Evolutionary conservation across 2,329 filamentous ascomycete genomes (phyloP), one percentile per base, ranked within the genome.

Genomic region (Capronia americana): DNA sequence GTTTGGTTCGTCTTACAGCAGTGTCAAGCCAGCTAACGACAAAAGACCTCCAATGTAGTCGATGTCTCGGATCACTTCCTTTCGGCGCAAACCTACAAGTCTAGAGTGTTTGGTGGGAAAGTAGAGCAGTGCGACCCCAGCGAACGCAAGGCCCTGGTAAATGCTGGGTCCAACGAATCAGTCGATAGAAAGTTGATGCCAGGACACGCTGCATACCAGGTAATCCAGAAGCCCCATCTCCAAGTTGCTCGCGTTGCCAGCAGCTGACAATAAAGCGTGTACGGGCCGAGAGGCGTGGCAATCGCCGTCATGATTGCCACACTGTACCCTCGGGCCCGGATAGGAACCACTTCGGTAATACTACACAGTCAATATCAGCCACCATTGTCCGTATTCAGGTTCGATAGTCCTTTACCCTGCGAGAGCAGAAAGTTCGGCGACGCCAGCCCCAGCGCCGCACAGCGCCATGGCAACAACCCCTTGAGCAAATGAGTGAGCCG

Each of bases 321-420:
- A 32, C 34, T 58, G 24, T 50, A 20, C n/a, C 61, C 61, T 46
- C 61, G 34, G 17, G 46, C 14, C 17, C 51, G 58, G 30, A 64
- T 54, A 4, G 61, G 61, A 23, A 64, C 61, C 6, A 64, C 38
- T 41, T 64, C 61, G 17, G 34, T 58, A 44, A 54, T 48, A 24
- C 60, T 54, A 44, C n/a, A n/a, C n/a, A n/a, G n/a, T n/a, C n/a
- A n/a, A n/a, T n/a, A n/a, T n/a, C n/a, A n/a, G n/a, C n/a, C n/a
- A n/a, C n/a, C n/a, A n/a, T n/a, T n/a, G n/a, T n/a, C n/a, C n/a
- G n/a, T n/a, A n/a, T n/a, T n/a, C n/a, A n/a, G n/a, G n/a, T n/a
- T n/a, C n/a, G n/a, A n/a, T n/a, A n/a, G n/a, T n/a, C n/a, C n/a
- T 7, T 23, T 46, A 48, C 14, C 24, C 30, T 34, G 55, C 38